Percentiles rank a stretch among this genome's conserved stretches.
Evolutionary conservation across 2,329 filamentous ascomycete genomes (phyloP).

Genomic region (Ophiostoma tasmaniense): DNA sequence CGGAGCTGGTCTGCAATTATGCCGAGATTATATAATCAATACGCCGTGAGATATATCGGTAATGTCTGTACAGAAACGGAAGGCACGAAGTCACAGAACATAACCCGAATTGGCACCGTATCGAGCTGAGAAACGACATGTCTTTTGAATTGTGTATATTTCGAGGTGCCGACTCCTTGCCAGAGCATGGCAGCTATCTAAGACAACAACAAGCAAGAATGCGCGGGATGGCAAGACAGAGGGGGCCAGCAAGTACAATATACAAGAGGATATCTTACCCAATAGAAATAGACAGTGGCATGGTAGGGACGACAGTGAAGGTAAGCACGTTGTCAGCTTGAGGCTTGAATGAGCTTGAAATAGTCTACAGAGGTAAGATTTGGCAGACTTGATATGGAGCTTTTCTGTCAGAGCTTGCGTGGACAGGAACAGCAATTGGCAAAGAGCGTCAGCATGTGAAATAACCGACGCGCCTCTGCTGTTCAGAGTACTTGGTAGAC

Average conservation of each 20-base stretch:
- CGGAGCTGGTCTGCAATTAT: not conserved
- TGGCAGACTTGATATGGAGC: not conserved
- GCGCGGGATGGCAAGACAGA: not conserved
- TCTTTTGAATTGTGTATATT: too few relatives aligned
- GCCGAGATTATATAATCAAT: not conserved
- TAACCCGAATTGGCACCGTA: not conserved
- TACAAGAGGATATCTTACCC: not conserved
- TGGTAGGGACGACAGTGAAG: not conserved
- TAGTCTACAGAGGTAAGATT: not conserved
- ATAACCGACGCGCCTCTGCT: not conserved
- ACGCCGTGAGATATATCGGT: not conserved
- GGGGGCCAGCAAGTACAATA: not conserved
- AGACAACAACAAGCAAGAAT: not conserved
- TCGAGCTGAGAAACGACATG: not conserved
- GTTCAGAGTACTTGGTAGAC: too few relatives aligned
- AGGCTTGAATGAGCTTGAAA: not conserved
- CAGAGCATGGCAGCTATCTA: not conserved
- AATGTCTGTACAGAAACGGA: not conserved
- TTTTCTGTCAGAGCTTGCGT: not conserved
- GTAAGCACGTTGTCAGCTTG: not conserved
- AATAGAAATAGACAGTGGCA: not conserved
- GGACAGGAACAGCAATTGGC: not conserved
- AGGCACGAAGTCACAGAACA: not conserved
- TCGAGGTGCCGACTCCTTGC: not conserved
- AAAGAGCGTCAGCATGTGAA: not conserved